Base-by-base conservation (phyloP, 495 filamentous ascomycete genomes). In the Articulospora tetracladia region DNA sequence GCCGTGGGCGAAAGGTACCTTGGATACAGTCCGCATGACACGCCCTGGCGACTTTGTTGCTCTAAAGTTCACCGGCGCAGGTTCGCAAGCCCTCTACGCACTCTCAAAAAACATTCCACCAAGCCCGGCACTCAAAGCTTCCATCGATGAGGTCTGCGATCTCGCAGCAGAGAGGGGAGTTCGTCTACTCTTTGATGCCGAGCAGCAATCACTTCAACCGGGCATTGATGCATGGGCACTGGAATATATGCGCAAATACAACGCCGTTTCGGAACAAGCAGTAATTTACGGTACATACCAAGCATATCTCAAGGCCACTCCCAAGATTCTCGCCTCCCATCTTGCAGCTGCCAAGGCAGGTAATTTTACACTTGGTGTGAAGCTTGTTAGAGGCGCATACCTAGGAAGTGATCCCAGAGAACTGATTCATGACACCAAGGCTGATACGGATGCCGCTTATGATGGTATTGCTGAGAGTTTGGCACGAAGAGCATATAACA, bases 21-120 rank as follows among this genome's bases (percentile, higher is more conserved):
- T 93, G 55, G 82, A 87, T 62, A 94, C 91, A 0, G 86, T 97
- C 6, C 75, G 81, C 17, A 85, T 95, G 74, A 82, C 88, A 0
- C 77, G 80, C 36, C 77, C 82, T 7, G 90, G 89, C 6, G 92
- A 96, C 67, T 97, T 92, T 68, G 86, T 97, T 28, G 92, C 90
- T 1, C 72, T 97, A 56, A 98, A 98, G 79, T 94, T 94, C 74
- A 93, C 89, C 20, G 93, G 93, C n/a, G 92, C 93, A 61, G 93
- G 93, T 17, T 76, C 76, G n/a, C 85, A 87, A 61, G 90, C 88
- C 0, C 78, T 95, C 23, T 75, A 82, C 50, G 76, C 78, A 25
- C 76, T 95, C 17, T 81, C 85, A 49, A 71, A 81, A 30, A 69
- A 83, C 32, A 70, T 79, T 1, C 74, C 77, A 7, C 88, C 91